A percentile compares a stretch with the other conserved stretches of the same genome.
Conservation (phyloP, 768 basidiomycete species). For the Lactifluus volemus region DNA sequence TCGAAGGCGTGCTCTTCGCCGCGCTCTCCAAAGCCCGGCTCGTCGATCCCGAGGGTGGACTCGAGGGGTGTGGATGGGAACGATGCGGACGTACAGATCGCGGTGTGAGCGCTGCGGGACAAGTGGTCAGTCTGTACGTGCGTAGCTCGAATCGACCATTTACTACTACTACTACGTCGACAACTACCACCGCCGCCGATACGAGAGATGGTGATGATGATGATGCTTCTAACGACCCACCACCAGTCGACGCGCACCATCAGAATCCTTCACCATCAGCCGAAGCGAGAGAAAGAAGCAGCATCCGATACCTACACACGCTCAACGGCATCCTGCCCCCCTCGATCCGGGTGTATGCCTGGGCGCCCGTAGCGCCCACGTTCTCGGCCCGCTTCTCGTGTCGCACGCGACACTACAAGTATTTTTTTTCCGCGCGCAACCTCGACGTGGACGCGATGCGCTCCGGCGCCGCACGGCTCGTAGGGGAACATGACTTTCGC, state of each 20-base stretch:
- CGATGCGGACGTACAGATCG: conserved; percentile 91
- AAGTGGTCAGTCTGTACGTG: conserved; percentile 89
- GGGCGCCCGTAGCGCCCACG: conserved; percentile 72
- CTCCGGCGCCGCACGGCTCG: conserved; percentile 55
- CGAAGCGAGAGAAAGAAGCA: conserved; percentile 23
- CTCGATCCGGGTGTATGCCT: conserved; percentile 85
- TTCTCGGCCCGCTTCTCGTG: conserved; percentile 92
- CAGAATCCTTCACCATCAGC: not conserved
- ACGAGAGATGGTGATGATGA: too few relatives aligned
- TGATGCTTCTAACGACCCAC: too few relatives aligned
- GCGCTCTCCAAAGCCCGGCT: conserved; percentile 72
- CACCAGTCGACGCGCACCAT: too few relatives aligned
- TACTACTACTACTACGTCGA: not conserved
- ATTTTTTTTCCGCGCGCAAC: conserved; percentile 71
- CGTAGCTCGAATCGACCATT: conserved; percentile 47
- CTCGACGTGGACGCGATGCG: conserved; percentile 74
- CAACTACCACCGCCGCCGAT: not conserved
- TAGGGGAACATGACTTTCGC: conserved; percentile 92
- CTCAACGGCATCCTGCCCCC: conserved; percentile 85
- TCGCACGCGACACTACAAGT: conserved; percentile 88
- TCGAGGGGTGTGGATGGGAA: conserved; percentile 86
- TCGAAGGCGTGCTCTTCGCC: conserved; percentile 78
- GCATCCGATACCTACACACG: conserved; percentile 68
- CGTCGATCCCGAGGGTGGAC: conserved; percentile 62
- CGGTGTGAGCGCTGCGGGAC: conserved; percentile 90